Evolutionary conservation across 768 basidiomycete genomes (phyloP).

Genomic region (Russula lepida): DNA sequence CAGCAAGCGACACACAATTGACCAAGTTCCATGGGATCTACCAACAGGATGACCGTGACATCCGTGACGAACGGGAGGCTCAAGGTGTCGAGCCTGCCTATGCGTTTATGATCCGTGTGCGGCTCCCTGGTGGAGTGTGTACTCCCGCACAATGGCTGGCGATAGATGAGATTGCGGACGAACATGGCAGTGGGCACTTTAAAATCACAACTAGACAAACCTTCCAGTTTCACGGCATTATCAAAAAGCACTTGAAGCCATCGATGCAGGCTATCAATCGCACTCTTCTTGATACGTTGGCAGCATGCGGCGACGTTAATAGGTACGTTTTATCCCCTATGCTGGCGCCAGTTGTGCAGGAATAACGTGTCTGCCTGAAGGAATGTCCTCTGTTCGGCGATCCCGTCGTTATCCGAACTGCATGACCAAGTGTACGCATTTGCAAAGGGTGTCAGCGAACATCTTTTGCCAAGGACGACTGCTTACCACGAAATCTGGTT

Average conservation of each 20-base stretch:
- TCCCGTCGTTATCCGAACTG: conserved; percentile 81
- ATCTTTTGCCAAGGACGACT: conserved; percentile 80
- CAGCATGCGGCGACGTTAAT: conserved; percentile 98
- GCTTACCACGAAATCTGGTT: conserved; percentile 99
- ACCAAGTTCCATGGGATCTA: conserved; percentile 98
- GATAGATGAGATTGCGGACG: conserved; percentile 95
- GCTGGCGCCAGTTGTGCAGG: background rate
- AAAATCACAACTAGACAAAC: conserved; percentile 97
- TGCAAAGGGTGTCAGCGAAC: conserved; percentile 72
- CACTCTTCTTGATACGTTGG: conserved; percentile 85
- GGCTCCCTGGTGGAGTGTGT: conserved; percentile 96
- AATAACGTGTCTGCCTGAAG: conserved; percentile 32
- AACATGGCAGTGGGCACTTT: conserved; percentile 87
- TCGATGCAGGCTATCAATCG: conserved; percentile 96
- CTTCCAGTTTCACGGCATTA: conserved; percentile 99
- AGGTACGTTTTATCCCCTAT: conserved; percentile 38
- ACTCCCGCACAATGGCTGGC: conserved; percentile 85
- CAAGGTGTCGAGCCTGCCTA: conserved; percentile 94
- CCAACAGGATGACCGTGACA: conserved; percentile 97
- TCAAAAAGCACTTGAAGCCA: conserved; percentile 92
- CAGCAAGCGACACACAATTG: conserved; percentile 83
- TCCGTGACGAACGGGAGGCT: conserved; percentile 89
- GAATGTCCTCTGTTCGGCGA: conserved; percentile 86
- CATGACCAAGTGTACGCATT: conserved; percentile 81
- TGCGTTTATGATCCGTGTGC: conserved; percentile 96